Base-by-base conservation (phyloP, 169 alveolate species). In the Cryptosporidium sp. region DNA sequence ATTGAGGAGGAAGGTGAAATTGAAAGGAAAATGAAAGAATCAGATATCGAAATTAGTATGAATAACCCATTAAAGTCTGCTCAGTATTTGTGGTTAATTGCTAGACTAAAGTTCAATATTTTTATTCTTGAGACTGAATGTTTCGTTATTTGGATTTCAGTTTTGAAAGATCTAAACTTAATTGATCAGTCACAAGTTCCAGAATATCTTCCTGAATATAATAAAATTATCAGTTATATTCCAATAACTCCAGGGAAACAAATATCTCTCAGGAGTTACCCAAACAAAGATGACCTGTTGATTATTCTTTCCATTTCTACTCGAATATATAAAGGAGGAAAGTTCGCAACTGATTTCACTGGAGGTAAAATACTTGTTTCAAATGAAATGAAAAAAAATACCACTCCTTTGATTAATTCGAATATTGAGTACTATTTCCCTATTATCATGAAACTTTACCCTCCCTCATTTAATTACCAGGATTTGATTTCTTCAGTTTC, bases 261-360 rank as follows among this genome's bases (percentile, higher is more conserved):
- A 51, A 29, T 37, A 12, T 5, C n/a, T 0, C 26, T 73, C 48
- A 29, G 61, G 14, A 23, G 14, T 37, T 80, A 45, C 37, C 89
- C 89, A 33, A 39, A 14, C 21, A 61, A 31, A 16, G 89, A 80
- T 21, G 89, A 80, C 29, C 23, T 80, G 23, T 31, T 80, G 14
- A 7, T 80, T 8, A 59, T 80, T 45, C 18, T 80, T 26, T 37
- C 69, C 16, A 14, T 80, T 3, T 23, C 69, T 8, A 62, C 89
- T 43, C 59, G 37, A 18, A 39, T 26, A n/a, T 80, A 80, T 62
- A 61, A 31, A 23, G 39, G 10, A 16, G 89, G 89, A 43, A 80
- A 62, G 35, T 80, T 80, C 62, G 89, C 89, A 67, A 62, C 75
- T 4, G 89, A 80, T 62, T 80, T 80, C 31, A 80, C 89, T 21